Conservation (phyloP, 176 grass and related monocot species). For the Aegilops bicornis region DNA sequence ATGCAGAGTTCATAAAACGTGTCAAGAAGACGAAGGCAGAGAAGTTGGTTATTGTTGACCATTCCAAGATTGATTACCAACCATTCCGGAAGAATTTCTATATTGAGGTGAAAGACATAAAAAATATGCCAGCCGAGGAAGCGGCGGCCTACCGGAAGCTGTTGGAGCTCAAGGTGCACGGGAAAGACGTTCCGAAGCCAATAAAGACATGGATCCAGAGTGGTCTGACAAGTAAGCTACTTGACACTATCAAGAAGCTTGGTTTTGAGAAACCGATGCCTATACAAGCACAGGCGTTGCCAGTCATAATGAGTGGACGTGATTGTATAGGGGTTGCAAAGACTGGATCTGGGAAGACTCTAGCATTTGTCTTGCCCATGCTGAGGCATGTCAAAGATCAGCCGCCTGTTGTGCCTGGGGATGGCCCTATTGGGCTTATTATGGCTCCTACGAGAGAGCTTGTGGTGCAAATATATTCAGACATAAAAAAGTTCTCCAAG, state of each 20-base stretch:
- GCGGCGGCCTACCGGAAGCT: constrained; percentile 65
- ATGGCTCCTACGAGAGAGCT: constrained; percentile 98
- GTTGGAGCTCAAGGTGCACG: constrained; percentile 90
- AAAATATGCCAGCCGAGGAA: constrained; percentile 75
- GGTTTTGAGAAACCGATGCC: constrained; percentile 94
- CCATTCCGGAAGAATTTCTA: constrained; percentile 93
- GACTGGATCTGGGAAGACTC: constrained; percentile 94
- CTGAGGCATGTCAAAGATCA: constrained; percentile 98
- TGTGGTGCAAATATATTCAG: constrained; percentile 90
- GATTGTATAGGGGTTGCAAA: constrained; percentile 97
- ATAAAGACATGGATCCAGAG: constrained; percentile 94
- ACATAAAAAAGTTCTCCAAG: constrained; percentile 93
- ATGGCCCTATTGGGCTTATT: constrained; percentile 87
- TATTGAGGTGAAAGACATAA: constrained; percentile 88
- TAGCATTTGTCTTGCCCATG: constrained; percentile 98
- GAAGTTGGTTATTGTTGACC: constrained; percentile 84
- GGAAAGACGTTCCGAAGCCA: constrained; percentile 91
- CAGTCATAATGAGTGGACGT: constrained; percentile 90
- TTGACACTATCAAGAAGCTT: constrained; percentile 96
- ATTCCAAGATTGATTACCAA: constrained; percentile 91
- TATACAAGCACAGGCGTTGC: constrained; percentile 84
- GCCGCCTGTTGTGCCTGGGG: constrained; percentile 72
- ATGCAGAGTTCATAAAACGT: constrained; percentile 90
- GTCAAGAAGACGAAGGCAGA: constrained; percentile 97
- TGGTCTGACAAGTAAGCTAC: constrained; percentile 86